Conservation (phyloP, 2,329 filamentous ascomycete genomes). For the Talaromyces verruculosus region DNA sequence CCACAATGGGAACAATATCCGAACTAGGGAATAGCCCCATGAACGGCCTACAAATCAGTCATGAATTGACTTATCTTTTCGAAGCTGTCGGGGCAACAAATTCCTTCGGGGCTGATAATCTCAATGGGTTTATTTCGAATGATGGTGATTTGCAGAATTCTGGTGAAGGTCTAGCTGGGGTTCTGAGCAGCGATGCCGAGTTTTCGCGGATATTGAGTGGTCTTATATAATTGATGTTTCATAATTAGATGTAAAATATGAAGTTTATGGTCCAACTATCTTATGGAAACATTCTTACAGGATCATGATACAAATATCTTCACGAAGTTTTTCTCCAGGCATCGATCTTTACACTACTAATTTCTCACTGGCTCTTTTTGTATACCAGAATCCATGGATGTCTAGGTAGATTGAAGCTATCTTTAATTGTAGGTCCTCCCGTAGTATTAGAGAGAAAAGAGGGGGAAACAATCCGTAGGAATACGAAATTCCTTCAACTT, state of each 20-base stretch:
- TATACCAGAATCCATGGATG: neutral
- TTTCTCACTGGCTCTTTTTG: neutral
- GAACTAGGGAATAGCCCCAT: slow-evolving; percentile 55
- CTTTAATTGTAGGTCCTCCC: neutral
- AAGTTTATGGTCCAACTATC: neutral
- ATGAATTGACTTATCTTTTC: slow-evolving; percentile 63
- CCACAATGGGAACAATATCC: slow-evolving; percentile 34
- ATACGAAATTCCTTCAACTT: no score
- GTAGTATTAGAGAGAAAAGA: neutral
- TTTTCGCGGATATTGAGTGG: slow-evolving; percentile 60
- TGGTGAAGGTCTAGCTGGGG: slow-evolving; percentile 45
- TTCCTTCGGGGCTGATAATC: slow-evolving; percentile 41
- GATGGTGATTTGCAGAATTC: slow-evolving; percentile 44
- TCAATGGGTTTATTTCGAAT: slow-evolving; percentile 40
- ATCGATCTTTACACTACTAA: neutral
- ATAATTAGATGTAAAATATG: neutral
- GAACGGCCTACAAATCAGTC: slow-evolving; percentile 60
- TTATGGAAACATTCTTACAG: neutral
- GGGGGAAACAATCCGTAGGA: no score
- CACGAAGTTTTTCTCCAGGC: neutral
- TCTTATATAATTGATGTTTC: slow-evolving; percentile 48
- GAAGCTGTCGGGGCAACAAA: slow-evolving; percentile 60
- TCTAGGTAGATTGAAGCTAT: neutral
- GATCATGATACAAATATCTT: neutral
- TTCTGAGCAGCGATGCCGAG: slow-evolving; percentile 59